Evolutionary conservation across 805 yeast species (phyloP).

Genomic region (Candida alai): DNA sequence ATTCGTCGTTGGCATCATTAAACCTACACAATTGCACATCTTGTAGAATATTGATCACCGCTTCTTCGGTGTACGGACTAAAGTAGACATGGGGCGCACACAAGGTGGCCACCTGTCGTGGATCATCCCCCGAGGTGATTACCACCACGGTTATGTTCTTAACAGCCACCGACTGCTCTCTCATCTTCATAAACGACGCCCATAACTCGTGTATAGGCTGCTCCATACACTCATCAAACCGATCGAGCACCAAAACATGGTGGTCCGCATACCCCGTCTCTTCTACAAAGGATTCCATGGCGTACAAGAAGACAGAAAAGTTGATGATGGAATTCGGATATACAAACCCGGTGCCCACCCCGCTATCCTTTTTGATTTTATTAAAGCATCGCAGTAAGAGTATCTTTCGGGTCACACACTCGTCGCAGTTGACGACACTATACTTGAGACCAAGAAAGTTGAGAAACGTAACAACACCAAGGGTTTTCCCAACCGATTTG

Average conservation of each 20-base stretch:
- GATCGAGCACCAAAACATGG: slow-evolving; percentile 45
- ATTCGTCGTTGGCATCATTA: slow-evolving; percentile 15
- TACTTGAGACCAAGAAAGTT: slow-evolving; percentile 21
- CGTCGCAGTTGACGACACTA: slow-evolving; percentile 42
- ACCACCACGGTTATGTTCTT: slow-evolving; percentile 35
- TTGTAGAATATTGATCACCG: slow-evolving; percentile 36
- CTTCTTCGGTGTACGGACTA: slow-evolving; percentile 30
- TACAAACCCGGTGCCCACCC: slow-evolving; percentile 7
- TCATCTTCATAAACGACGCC: slow-evolving; percentile 37
- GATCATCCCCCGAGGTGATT: slow-evolving; percentile 38
- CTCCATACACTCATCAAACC: slow-evolving; percentile 46
- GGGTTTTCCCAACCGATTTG: slow-evolving; percentile 47
- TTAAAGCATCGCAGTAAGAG: slow-evolving; percentile 41
- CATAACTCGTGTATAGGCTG: slow-evolving; percentile 37
- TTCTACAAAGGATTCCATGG: slow-evolving; percentile 36
- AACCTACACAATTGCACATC: slow-evolving; percentile 24
- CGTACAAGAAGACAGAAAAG: slow-evolving; percentile 36
- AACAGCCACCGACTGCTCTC: slow-evolving; percentile 37
- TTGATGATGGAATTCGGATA: slow-evolving; percentile 36
- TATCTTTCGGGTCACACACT: slow-evolving; percentile 36
- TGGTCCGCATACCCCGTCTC: slow-evolving; percentile 27
- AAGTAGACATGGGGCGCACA: slow-evolving; percentile 41
- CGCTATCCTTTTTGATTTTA: slow-evolving; percentile 34
- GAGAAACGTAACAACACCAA: slow-evolving; percentile 30
- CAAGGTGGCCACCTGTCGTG: slow-evolving; percentile 33